Conservation (phyloP, 1,139 yeast species). For the Arxiozyma telluris region DNA sequence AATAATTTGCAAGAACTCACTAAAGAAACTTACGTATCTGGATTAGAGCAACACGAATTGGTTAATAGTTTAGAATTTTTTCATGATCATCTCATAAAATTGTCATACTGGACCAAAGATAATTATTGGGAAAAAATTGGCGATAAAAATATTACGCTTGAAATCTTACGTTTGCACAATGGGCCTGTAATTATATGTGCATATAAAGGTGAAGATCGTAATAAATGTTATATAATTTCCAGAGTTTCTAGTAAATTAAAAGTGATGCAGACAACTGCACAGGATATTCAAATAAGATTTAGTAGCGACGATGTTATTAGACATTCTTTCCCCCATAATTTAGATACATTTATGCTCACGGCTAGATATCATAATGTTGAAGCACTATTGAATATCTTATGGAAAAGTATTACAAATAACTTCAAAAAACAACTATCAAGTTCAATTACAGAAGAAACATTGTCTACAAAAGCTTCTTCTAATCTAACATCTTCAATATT, state of each 20-base stretch:
- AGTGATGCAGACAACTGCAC: constrained; percentile 25
- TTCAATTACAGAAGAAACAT: constrained; percentile 12
- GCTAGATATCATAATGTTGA: constrained; percentile 19
- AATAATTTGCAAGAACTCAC: not conserved
- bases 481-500: constrained; percentile 5
- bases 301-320: constrained; percentile 13
- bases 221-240: constrained; percentile 14
- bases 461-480: constrained; percentile 11
- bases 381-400: constrained; percentile 15
- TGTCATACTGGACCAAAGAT: constrained; percentile 20
- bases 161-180: constrained; percentile 65
- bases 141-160: constrained; percentile 4
- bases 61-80: constrained; percentile 7
- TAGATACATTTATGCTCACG: constrained; percentile 9
- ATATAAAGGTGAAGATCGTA: constrained; percentile 42
- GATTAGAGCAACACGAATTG: not conserved
- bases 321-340: constrained; percentile 2
- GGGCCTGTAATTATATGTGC: constrained; percentile 85
- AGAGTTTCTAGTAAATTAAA: constrained; percentile 20
- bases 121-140: constrained; percentile 17
- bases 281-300: constrained; percentile 28
- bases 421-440: constrained; percentile 12
- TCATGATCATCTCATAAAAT: constrained; percentile 11
- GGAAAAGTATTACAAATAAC: constrained; percentile 16
- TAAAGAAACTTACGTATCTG: not conserved